Evolutionary conservation across 805 yeast genomes (phyloP), one percentile per base, ranked within the genome.

Genomic region (Clavispora fructus): DNA sequence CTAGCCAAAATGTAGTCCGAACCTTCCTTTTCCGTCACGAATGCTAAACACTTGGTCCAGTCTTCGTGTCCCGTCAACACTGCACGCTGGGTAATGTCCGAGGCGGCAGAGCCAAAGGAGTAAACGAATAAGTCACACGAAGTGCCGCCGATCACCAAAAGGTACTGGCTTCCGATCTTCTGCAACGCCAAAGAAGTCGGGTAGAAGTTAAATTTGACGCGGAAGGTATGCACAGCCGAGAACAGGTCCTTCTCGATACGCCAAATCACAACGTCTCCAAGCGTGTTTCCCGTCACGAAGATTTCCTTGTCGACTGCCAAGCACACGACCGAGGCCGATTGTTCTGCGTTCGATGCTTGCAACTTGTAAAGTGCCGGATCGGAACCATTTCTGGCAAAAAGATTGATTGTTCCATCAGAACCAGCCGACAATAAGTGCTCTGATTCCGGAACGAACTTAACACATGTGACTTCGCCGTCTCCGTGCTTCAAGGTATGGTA

Each of bases 11-110:
- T 61, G 55, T 75, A 80, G 49, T 79, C 82, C 19, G 75, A 79
- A 7, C 71, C 71, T 0, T 65, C 63, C 16, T 68, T 73, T 35
- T 68, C 68, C 46, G 74, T 64, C 32, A 76, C 79, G 58, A 88
- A 79, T 1, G 82, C 75, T 28, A 94, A 65, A 12, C 88, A 75
- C 60, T 86, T 85, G 42, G 94, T 79, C 99, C 99, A 94, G 64
- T 91, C 97, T 65, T 94, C 99, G 62, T 94, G 99, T 5, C 99
- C 99, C 26, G 82, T 75, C 30, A 94, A 65, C 6, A 25, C 40
- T 9, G 40, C 27, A 26, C 40, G 29, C 16, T 26, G 29, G 5
- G 40, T 12, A 11, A 26, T 4, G 11, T 37, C 40, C 16, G 2
- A 4, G 42, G 4, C 46, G 41, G 40, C 3, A 11, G 40, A 19